A percentile compares a stretch with the other conserved stretches of the same genome.
Conservation (phyloP, 164 flowering plant species). For the Tetracentron sinense region DNA sequence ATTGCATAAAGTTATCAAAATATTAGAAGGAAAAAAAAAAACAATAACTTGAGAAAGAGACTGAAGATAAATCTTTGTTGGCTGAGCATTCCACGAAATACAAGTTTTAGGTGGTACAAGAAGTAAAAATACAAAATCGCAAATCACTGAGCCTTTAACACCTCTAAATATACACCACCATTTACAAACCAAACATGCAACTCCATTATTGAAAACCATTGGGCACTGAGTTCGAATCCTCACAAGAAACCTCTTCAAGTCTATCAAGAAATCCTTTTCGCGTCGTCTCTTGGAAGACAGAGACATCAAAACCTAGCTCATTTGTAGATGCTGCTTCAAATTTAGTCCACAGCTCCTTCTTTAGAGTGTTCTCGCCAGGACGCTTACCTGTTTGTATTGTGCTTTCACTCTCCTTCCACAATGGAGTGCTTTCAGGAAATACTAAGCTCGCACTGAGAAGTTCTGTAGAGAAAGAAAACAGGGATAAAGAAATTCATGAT, state of each 20-base stretch:
- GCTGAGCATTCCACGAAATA: too few relatives aligned
- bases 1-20: too few relatives aligned
- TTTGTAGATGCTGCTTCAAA: slow-evolving; percentile 75
- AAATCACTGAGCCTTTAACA: not conserved
- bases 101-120: too few relatives aligned
- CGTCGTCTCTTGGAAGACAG: slow-evolving; percentile 21
- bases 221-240: slow-evolving; percentile 13
- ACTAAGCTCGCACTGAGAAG: slow-evolving; percentile 15
- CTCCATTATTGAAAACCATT: slow-evolving; percentile 5
- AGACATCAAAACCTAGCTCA: slow-evolving; percentile 24
- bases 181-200: not conserved
- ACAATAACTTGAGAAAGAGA: too few relatives aligned
- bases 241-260: slow-evolving; percentile 74
- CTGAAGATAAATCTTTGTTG: too few relatives aligned
- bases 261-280: slow-evolving; percentile 66
- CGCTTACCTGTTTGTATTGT: slow-evolving; percentile 40
- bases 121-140: not conserved
- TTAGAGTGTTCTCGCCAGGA: slow-evolving; percentile 92
- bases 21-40: too few relatives aligned
- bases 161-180: not conserved
- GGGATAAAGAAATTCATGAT: not conserved
- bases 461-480: too few relatives aligned
- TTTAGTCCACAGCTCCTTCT: slow-evolving; percentile 86
- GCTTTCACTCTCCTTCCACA: slow-evolving; percentile 52
- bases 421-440: slow-evolving; percentile 55